phyloP scores from a whole-genome alignment of 768 basidiomycete species.

The Agrocybe chaxingu region DNA sequence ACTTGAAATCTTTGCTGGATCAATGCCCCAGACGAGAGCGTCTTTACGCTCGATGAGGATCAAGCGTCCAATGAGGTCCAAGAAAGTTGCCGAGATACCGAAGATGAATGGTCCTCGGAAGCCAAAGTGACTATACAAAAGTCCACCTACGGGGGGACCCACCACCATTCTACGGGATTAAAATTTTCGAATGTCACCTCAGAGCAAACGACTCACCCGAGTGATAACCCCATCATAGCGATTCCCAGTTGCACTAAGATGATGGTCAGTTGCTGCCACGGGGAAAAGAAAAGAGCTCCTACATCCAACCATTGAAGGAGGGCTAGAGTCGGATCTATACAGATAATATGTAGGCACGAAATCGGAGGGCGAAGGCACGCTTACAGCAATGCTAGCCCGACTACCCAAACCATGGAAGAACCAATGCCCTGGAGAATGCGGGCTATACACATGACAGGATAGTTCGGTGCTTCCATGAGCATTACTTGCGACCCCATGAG shows the following conservation, averaged over 20 bases:
- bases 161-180: slow-evolving; percentile 37
- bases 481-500: slow-evolving; percentile 55
- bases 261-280: background rate
- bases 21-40: slow-evolving; percentile 44
- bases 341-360: background rate
- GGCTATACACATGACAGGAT: slow-evolving; percentile 54
- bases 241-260: slow-evolving; percentile 52
- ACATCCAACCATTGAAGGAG: slow-evolving; percentile 48
- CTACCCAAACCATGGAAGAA: slow-evolving; percentile 61
- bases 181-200: slow-evolving; percentile 2
- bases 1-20: slow-evolving; percentile 26
- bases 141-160: slow-evolving; percentile 58
- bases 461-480: slow-evolving; percentile 61
- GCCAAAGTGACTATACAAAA: slow-evolving; percentile 50
- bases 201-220: slow-evolving; percentile 36
- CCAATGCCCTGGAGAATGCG: slow-evolving; percentile 58
- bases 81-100: slow-evolving; percentile 37
- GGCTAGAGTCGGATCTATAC: slow-evolving; percentile 52
- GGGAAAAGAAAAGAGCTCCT: slow-evolving; percentile 16
- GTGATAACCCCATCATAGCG: slow-evolving; percentile 54
- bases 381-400: slow-evolving; percentile 59
- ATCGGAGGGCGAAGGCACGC: slow-evolving; percentile 1
- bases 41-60: slow-evolving; percentile 55
- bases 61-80: slow-evolving; percentile 54
- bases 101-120: slow-evolving; percentile 62